Evolutionary conservation across 768 basidiomycete genomes (phyloP).

Genomic region (Boletus speciosus): DNA sequence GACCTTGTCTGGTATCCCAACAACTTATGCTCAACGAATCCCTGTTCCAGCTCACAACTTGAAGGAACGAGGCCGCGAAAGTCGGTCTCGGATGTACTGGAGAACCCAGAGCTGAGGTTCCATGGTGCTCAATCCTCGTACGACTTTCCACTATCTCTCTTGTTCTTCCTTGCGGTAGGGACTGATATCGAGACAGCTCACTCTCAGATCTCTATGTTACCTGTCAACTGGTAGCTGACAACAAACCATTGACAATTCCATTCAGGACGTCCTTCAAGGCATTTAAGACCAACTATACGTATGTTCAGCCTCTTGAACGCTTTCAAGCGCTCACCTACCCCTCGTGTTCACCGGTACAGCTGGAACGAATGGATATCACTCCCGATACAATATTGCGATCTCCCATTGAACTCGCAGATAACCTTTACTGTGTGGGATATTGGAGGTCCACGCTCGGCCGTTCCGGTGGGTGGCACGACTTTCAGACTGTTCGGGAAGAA

Average conservation of each 20-base stretch:
- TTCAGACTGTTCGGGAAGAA: slow-evolving; percentile 92
- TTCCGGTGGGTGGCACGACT: slow-evolving; percentile 88
- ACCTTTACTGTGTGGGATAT: slow-evolving; percentile 97
- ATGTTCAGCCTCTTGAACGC: slow-evolving; percentile 22
- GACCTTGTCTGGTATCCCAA: not conserved
- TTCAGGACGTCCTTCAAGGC: slow-evolving; percentile 91
- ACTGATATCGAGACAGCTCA: slow-evolving; percentile 48
- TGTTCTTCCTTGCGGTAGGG: slow-evolving; percentile 6
- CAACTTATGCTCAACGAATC: not conserved
- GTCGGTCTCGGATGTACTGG: slow-evolving; percentile 75
- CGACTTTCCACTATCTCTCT: slow-evolving; percentile 7
- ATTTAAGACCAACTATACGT: slow-evolving; percentile 83
- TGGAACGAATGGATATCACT: slow-evolving; percentile 97
- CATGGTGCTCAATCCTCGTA: slow-evolving; percentile 81
- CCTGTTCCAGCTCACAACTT: slow-evolving; percentile 65
- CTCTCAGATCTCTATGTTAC: slow-evolving; percentile 93
- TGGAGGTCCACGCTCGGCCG: slow-evolving; percentile 71
- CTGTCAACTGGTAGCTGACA: slow-evolving; percentile 88
- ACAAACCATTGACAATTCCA: slow-evolving; percentile 88
- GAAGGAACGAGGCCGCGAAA: slow-evolving; percentile 75
- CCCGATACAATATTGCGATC: slow-evolving; percentile 89
- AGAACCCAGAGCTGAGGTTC: slow-evolving; percentile 78
- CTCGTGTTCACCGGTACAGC: slow-evolving; percentile 35
- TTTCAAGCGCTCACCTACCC: not conserved
- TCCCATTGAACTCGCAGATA: slow-evolving; percentile 86